A percentile compares a stretch with the other conserved stretches of the same genome.
Conservation (phyloP, 495 filamentous ascomycete species). For the Penicillium roqueforti region DNA sequence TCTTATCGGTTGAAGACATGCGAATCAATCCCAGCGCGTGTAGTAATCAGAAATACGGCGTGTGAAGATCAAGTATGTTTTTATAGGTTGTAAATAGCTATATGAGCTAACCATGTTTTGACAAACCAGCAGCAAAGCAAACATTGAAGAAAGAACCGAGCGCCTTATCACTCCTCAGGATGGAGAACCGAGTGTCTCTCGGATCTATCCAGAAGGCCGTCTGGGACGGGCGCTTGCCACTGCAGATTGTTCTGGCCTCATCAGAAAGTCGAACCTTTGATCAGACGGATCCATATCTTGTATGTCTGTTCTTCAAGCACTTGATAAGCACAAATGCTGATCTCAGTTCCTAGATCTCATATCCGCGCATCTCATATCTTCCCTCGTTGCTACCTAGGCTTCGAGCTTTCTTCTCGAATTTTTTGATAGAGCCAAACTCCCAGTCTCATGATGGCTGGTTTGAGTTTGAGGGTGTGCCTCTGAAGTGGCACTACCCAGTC, state of each 20-base stretch:
- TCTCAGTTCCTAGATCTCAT: constrained; percentile 36
- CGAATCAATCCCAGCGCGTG: constrained; percentile 3
- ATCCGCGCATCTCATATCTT: constrained; percentile 57
- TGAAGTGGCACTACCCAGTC: constrained; percentile 85
- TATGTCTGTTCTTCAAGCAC: constrained; percentile 19
- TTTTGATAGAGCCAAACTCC: constrained; percentile 61
- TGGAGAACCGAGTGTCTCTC: constrained; percentile 25
- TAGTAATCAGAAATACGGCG: constrained; percentile 3
- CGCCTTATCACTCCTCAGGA: neutral
- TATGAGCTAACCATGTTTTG: neutral
- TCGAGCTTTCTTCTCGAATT: constrained; percentile 69
- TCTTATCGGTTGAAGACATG: constrained; percentile 9
- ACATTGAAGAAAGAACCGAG: neutral
- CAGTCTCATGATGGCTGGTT: constrained; percentile 64
- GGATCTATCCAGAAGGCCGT: constrained; percentile 42
- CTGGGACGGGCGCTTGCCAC: constrained; percentile 50
- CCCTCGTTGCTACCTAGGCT: constrained; percentile 75
- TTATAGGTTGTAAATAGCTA: neutral
- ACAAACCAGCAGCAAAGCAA: neutral
- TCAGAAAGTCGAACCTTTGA: constrained; percentile 53
- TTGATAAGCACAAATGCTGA: constrained; percentile 3
- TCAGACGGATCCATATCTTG: constrained; percentile 52
- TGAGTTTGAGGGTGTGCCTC: constrained; percentile 67
- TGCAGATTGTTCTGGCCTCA: constrained; percentile 49
- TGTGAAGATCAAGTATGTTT: neutral